Percentiles rank a stretch among this genome's conserved stretches.
Conservation (phyloP, 352 stramenopile genomes). For the Phytophthora citricola region DNA sequence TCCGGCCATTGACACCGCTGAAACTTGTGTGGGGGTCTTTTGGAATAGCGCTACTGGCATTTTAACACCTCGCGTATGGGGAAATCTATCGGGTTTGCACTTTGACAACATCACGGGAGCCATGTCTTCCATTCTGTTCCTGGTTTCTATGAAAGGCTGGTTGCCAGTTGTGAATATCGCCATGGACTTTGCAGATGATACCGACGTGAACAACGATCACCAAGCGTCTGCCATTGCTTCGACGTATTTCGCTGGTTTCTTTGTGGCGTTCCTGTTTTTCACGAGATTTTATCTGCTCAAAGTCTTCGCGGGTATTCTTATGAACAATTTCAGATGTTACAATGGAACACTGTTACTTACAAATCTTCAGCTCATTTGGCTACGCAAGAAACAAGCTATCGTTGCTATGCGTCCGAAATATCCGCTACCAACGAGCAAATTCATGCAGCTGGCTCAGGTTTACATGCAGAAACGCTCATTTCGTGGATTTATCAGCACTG, state of each 20-base stretch:
- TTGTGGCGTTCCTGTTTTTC: constrained; percentile 83
- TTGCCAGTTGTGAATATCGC: constrained; percentile 82
- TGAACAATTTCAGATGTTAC: constrained; percentile 89
- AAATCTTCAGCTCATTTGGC: constrained; percentile 83
- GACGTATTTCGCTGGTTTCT: constrained; percentile 84
- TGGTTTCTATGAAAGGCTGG: constrained; percentile 89
- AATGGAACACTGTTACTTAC: constrained; percentile 82
- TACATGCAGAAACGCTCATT: constrained; percentile 77
- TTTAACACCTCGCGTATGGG: constrained; percentile 81
- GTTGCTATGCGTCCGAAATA: constrained; percentile 78
- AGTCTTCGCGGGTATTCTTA: constrained; percentile 83
- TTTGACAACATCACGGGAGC: constrained; percentile 87
- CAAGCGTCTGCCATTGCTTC: constrained; percentile 77
- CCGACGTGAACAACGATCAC: constrained; percentile 66
- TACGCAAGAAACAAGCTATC: constrained; percentile 71
- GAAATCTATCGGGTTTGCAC: constrained; percentile 76
- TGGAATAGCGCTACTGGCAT: constrained; percentile 52
- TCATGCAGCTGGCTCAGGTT: constrained; percentile 64
- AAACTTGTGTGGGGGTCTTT: constrained; percentile 75
- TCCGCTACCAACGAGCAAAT: constrained; percentile 62
- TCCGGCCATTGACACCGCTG: constrained; percentile 46
- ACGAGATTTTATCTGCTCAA: constrained; percentile 81
- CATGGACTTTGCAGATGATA: constrained; percentile 65
- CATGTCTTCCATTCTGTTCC: constrained; percentile 79
- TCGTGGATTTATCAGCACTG: constrained; percentile 62